Conservation (phyloP, 2,329 filamentous ascomycete genomes). For the Metarhizium anisopliae region DNA sequence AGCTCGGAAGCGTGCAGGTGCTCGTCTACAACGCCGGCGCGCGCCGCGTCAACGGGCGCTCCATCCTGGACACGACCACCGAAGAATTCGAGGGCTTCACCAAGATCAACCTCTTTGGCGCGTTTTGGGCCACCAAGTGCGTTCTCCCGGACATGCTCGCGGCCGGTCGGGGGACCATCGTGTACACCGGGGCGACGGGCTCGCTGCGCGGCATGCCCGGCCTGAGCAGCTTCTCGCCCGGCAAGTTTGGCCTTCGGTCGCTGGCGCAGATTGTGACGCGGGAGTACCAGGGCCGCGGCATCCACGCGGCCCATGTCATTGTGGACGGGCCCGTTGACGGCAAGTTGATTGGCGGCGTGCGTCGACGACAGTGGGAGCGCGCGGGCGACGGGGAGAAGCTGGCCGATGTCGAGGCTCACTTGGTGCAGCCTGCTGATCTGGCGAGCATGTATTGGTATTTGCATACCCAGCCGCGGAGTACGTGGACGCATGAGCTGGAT, state of each 20-base stretch:
- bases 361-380: neutral
- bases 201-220: neutral
- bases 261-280: neutral
- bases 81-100: neutral
- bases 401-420: neutral
- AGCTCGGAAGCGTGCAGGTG: neutral
- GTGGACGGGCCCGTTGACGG: neutral
- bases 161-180: neutral
- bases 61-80: neutral
- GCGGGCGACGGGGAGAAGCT: neutral
- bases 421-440: neutral
- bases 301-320: neutral
- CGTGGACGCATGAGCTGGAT: neutral
- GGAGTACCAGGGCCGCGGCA: neutral
- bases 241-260: neutral
- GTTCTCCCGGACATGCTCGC: neutral
- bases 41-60: neutral
- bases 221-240: neutral
- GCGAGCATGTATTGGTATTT: neutral
- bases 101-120: neutral
- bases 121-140: neutral
- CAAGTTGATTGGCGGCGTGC: neutral
- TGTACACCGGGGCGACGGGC: neutral
- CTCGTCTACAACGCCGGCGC: neutral
- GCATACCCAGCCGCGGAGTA: neutral